A percentile compares a stretch with the other conserved stretches of the same genome.
Evolutionary conservation across 2,329 filamentous ascomycete genomes (phyloP).

Genomic region (Cryphonectria carpinicola): DNA sequence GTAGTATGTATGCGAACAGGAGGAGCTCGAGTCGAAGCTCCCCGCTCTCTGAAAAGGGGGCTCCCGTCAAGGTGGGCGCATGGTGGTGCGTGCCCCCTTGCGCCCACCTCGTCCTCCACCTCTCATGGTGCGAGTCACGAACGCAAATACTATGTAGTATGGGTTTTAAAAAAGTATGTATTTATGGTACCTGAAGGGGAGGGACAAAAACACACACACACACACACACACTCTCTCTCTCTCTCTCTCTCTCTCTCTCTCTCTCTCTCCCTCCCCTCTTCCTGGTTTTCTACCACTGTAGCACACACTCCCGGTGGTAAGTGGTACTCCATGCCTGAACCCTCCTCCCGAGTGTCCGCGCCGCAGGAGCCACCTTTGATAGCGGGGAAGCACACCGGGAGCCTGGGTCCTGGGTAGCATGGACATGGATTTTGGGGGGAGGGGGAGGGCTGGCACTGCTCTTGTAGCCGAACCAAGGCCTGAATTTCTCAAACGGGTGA

Average conservation of each 20-base stretch:
- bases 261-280: background rate
- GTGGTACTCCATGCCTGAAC: background rate
- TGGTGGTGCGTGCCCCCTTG: background rate
- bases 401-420: background rate
- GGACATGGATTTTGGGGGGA: background rate
- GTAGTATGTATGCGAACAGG: background rate
- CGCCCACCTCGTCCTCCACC: conserved; percentile 7
- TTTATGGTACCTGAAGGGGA: no score
- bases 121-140: conserved; percentile 2
- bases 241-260: no score
- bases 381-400: conserved; percentile 4
- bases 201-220: no score
- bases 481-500: background rate
- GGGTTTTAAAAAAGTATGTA: background rate
- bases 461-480: background rate
- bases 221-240: no score
- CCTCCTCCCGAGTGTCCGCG: conserved; percentile 7
- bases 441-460: background rate
- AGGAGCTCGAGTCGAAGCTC: conserved; percentile 9
- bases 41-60: conserved; percentile 10
- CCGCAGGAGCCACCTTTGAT: conserved; percentile 3
- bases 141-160: background rate
- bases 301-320: no score
- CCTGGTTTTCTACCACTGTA: background rate
- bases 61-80: conserved; percentile 3